These are phyloP conservation scores for Blastobotrys attinorum DNA, from an alignment of 805 yeast species.

Conservation along the genomic window DNA sequence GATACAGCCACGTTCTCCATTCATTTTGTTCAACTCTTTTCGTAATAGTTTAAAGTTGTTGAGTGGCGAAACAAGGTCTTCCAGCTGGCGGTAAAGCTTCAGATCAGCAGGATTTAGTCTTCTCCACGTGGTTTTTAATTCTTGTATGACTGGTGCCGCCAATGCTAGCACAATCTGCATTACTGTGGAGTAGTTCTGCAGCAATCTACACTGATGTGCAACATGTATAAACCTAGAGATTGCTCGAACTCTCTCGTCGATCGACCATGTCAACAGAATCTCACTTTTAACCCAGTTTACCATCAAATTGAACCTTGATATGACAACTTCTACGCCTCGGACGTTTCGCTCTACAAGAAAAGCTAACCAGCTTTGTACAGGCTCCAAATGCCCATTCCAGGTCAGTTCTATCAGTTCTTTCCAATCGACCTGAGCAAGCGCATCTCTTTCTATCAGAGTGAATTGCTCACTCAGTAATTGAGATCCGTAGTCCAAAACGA, in stretches of 20 bases:
- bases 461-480: constrained; percentile 66
- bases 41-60: constrained; percentile 66
- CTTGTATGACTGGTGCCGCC: constrained; percentile 54
- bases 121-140: constrained; percentile 65
- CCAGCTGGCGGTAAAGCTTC: constrained; percentile 56
- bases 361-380: constrained; percentile 78
- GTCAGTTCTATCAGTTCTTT: constrained; percentile 70
- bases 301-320: constrained; percentile 78
- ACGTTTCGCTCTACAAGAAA: constrained; percentile 48
- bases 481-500: constrained; percentile 67
- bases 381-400: constrained; percentile 60
- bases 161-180: constrained; percentile 83
- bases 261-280: constrained; percentile 58
- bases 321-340: constrained; percentile 68
- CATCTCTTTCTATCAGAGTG: constrained; percentile 80
- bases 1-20: constrained; percentile 66
- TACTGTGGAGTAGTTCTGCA: constrained; percentile 80
- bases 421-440: constrained; percentile 85
- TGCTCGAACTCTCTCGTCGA: constrained; percentile 53
- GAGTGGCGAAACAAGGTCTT: constrained; percentile 64
- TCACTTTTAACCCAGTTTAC: constrained; percentile 92
- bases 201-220: constrained; percentile 50
- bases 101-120: constrained; percentile 65
- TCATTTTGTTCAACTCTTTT: constrained; percentile 49
- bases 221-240: constrained; percentile 83